Evolutionary conservation across 2,329 filamentous ascomycete species (phyloP), one percentile per base, ranked within the genome.

Genomic region (Westerdykella aurantiaca): DNA sequence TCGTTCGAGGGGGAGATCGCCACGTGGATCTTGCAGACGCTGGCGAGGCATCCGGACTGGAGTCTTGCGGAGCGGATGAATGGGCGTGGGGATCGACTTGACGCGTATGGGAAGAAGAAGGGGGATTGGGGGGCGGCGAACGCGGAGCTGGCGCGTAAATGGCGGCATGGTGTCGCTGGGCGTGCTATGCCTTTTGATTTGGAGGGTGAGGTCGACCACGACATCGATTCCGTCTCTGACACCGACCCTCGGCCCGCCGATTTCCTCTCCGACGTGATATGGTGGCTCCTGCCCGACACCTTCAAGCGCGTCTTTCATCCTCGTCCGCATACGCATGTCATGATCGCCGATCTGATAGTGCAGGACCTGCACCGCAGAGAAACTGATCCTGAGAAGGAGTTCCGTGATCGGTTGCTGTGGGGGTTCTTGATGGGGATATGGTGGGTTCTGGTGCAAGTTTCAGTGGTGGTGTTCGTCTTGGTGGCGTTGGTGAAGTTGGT

Each of bases 271-370:
- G 55, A 64, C 45, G 50, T 48, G 4, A 47, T 63, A 14, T 55
- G 54, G 35, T 63, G 58, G 60, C 17, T 63, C 35, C 35, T 65
- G 25, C 61, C 60, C 9, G 59, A 66, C 48, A 47, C 45, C 6
- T 63, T 57, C 37, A 61, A 61, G 44, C 48, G 60, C 6, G 56
- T 63, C 4, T 65, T 64, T 38, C 58, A 64, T 51, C 25, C 58
- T 35, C 46, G 60, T 13, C 57, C 58, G 1, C 34, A 39, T 18
- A 58, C 54, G 2, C 63, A 65, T 41, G 25, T 13, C 34, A 34
- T 63, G 31, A 50, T 64, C 29, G 56, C 60, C 12, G 31, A 45
- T 31, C 38, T 58, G 38, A 14, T 63, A 12, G 5, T 58, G 17
- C 43, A 58, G n/a, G 46, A 57, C 38, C 14, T 63, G 9, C 25